Base-by-base conservation (phyloP, 164 flowering plant species). In the Pachysandra terminalis region DNA sequence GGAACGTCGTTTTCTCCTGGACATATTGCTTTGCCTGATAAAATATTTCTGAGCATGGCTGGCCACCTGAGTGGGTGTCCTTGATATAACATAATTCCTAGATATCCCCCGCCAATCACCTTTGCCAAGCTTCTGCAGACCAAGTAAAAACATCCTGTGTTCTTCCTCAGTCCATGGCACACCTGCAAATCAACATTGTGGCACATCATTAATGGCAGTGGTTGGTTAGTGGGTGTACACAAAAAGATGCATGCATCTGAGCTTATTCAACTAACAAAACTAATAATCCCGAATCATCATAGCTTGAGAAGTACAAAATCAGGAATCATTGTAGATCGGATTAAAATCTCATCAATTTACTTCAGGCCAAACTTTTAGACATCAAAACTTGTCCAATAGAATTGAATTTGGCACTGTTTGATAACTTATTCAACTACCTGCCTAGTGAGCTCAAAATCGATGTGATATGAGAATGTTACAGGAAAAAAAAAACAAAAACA, bases 101-200 rank as follows among this genome's bases (percentile, higher is more conserved):
- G 97, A 78, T 73, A 92, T 92, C 60, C 97, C 97, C 67, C 97
- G 88, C 96, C 96, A 92, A 78, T 92, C 97, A 67, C 97, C 97
- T 80, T 90, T 92, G 7, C 97, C 96, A 27, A 92, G 91, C 84
- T 92, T 92, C 76, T 87, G 90, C 64, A 92, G 67, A 32, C 97
- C 96, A 65, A 90, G 81, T 41, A 92, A 75, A 81, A 92, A 92
- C 93, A 92, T 81, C 77, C 91, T 84, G 73, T 92, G 97, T 56
- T 92, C 97, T 71, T 90, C 97, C 69, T 92, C 97, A 35, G 94
- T 92, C 97, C 97, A 92, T 51, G 96, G 91, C 59, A 78, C 77
- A 40, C 97, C 97, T 90, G 81, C 59, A 73, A 32, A 77, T 66
- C 22, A 69, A 66, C 19, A 66, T 56, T 24, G 56, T 35, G 37